Evolutionary conservation across 495 filamentous ascomycete species (phyloP).

Genomic region (Xylaria intraflava): DNA sequence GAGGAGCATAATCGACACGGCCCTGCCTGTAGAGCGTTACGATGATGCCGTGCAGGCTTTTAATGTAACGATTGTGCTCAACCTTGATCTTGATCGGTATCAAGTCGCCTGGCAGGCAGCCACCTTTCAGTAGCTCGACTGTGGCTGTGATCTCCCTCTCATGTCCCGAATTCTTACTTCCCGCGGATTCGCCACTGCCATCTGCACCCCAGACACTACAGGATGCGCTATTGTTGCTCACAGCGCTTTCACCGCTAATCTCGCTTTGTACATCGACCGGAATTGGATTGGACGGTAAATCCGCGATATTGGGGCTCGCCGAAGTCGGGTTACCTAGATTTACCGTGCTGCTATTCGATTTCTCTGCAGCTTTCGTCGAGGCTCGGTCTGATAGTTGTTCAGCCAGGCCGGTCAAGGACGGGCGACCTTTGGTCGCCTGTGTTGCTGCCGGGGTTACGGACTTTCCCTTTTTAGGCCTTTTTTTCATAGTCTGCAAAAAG

Average conservation of each 20-base stretch:
- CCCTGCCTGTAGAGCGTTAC: constrained; percentile 88
- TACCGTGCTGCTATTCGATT: constrained; percentile 37
- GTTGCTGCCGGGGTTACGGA: constrained; percentile 19
- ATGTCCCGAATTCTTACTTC: constrained; percentile 20
- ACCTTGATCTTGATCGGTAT: constrained; percentile 74
- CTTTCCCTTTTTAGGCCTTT: constrained; percentile 50
- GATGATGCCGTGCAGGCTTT: constrained; percentile 86
- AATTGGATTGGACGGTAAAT: constrained; percentile 26
- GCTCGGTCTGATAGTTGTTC: constrained; percentile 32
- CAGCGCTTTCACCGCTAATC: constrained; percentile 41
- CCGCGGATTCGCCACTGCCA: constrained; percentile 25
- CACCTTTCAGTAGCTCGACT: constrained; percentile 74
- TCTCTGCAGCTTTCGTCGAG: constrained; percentile 34
- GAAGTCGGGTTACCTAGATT: constrained; percentile 30
- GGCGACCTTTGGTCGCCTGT: constrained; percentile 11
- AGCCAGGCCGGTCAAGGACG: constrained; percentile 20
- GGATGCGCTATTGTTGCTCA: constrained; percentile 35
- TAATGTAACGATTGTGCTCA: constrained; percentile 78
- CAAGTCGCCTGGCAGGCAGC: constrained; percentile 79
- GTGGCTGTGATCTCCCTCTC: constrained; percentile 77
- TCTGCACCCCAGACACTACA: constrained; percentile 32
- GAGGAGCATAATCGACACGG: constrained; percentile 81
- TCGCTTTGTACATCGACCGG: constrained; percentile 40
- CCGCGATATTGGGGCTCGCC: constrained; percentile 1
- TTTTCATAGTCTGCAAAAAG: constrained; percentile 66